Conservation (phyloP, 2,329 filamentous ascomycete species). For the Colletotrichum eremochloae region DNA sequence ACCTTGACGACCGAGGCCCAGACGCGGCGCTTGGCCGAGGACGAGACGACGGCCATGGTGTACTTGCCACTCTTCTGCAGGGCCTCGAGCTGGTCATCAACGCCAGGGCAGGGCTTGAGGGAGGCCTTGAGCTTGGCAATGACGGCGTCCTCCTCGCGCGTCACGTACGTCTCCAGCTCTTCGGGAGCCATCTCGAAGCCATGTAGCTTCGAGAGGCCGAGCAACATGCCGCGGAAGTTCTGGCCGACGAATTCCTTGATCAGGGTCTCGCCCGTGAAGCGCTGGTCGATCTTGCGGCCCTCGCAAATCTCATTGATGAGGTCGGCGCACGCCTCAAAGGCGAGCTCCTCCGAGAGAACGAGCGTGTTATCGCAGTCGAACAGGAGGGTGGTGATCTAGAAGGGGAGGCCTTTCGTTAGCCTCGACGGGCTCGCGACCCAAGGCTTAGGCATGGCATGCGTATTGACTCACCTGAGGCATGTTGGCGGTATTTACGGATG, state of each 20-base stretch:
- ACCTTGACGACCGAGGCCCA: slow-evolving; percentile 84
- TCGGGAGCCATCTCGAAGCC: slow-evolving; percentile 76
- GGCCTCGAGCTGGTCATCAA: slow-evolving; percentile 75
- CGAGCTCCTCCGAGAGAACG: slow-evolving; percentile 89
- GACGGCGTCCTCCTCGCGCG: slow-evolving; percentile 83
- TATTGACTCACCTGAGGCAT: slow-evolving; percentile 51
- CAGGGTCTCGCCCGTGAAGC: slow-evolving; percentile 83
- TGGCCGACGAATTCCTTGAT: slow-evolving; percentile 91
- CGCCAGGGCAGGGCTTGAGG: slow-evolving; percentile 77
- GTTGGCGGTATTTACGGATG: slow-evolving; percentile 44
- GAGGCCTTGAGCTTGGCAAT: slow-evolving; percentile 82
- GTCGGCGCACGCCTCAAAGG: slow-evolving; percentile 91
- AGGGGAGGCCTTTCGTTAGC: neutral
- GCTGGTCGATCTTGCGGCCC: slow-evolving; percentile 71
- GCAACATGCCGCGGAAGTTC: slow-evolving; percentile 95
- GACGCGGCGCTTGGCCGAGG: slow-evolving; percentile 83
- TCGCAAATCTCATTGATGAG: slow-evolving; percentile 89
- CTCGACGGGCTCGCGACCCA: neutral
- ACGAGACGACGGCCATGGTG: slow-evolving; percentile 83
- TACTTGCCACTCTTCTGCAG: slow-evolving; percentile 74
- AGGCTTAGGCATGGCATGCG: neutral
- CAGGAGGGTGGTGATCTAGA: slow-evolving; percentile 77
- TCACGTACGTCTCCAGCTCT: slow-evolving; percentile 81
- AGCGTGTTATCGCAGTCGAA: slow-evolving; percentile 93
- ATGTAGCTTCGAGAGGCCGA: slow-evolving; percentile 80